Percentiles rank a stretch among this genome's conserved stretches.
Conservation (phyloP, 805 yeast genomes). For the Candida parachauliodes region DNA sequence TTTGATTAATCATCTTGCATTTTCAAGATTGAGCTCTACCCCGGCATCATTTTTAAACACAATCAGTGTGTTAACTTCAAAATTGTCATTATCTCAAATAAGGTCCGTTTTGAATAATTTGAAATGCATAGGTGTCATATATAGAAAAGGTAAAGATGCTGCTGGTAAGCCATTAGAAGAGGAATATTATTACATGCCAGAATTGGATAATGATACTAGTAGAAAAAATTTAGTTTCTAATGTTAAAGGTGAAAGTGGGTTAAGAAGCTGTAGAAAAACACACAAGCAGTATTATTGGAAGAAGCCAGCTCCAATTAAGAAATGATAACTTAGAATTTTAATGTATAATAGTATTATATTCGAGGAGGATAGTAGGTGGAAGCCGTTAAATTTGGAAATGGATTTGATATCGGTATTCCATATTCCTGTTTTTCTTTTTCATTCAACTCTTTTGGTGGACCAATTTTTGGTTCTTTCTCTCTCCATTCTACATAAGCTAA, state of each 20-base stretch:
- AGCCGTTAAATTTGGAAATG: conserved; percentile 1
- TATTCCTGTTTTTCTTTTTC: conserved; percentile 19
- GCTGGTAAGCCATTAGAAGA: conserved; percentile 93
- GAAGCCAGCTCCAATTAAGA: conserved; percentile 50
- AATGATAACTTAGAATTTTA: conserved; percentile 11
- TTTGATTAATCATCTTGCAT: conserved; percentile 81
- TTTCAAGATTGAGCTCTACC: conserved; percentile 81
- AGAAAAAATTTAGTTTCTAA: conserved; percentile 70
- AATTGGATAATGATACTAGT: conserved; percentile 67
- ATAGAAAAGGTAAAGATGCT: conserved; percentile 90
- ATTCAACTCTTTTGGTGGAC: conserved; percentile 27
- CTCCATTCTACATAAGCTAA: neutral
- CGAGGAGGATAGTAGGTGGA: conserved; percentile 5
- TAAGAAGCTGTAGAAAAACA: conserved; percentile 86
- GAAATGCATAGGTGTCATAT: conserved; percentile 78
- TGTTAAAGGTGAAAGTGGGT: conserved; percentile 73
- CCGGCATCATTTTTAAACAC: conserved; percentile 70
- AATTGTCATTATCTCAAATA: conserved; percentile 41
- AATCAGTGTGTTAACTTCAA: conserved; percentile 54
- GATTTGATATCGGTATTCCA: conserved; percentile 20
- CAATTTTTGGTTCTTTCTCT: conserved; percentile 11
- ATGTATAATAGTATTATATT: conserved; percentile 1
- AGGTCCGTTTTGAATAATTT: conserved; percentile 43
- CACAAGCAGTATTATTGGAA: conserved; percentile 88
- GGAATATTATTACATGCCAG: conserved; percentile 88